These are phyloP conservation scores for Kernera saxatilis DNA, from an alignment of 345 rosid genomes.

Conservation along the genomic window DNA sequence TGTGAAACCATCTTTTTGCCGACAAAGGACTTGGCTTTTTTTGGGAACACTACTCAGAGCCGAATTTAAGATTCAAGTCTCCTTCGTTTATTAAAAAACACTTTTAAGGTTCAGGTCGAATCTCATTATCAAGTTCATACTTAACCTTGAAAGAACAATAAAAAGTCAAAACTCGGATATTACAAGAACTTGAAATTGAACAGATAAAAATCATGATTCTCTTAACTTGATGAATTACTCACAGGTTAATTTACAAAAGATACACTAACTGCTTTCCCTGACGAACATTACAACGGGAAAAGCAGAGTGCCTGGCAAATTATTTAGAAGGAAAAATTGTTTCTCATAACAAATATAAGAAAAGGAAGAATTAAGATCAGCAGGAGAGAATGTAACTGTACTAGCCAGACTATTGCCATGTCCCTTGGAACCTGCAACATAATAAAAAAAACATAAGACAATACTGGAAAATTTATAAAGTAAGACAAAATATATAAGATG, in stretches of 20 bases:
- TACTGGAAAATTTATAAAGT: neutral
- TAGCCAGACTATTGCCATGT: constrained; percentile 26
- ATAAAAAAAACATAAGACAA: neutral
- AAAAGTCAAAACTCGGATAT: neutral
- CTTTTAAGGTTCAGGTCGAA: neutral
- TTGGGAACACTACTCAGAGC: neutral
- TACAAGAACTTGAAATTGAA: neutral
- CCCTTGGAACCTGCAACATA: constrained; percentile 18
- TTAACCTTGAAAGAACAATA: neutral
- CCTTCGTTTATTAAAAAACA: too few relatives aligned
- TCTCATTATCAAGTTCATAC: neutral
- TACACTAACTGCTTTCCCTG: constrained; percentile 19
- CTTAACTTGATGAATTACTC: constrained; percentile 24
- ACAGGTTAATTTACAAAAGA: constrained; percentile 26
- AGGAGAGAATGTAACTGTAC: constrained; percentile 19
- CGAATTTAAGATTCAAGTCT: neutral
- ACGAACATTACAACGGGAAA: constrained; percentile 14
- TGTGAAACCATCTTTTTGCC: neutral
- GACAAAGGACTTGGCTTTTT: neutral
- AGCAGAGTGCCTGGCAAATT: constrained; percentile 7
- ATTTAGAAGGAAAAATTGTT: constrained; percentile 12
- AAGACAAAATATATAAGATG: neutral
- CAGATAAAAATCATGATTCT: neutral
- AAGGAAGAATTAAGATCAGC: neutral
- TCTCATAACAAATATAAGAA: constrained; percentile 4